These are phyloP conservation scores for Rubroshorea leprosula DNA, from an alignment of 345 rosid species.

Conservation along the genomic window DNA sequence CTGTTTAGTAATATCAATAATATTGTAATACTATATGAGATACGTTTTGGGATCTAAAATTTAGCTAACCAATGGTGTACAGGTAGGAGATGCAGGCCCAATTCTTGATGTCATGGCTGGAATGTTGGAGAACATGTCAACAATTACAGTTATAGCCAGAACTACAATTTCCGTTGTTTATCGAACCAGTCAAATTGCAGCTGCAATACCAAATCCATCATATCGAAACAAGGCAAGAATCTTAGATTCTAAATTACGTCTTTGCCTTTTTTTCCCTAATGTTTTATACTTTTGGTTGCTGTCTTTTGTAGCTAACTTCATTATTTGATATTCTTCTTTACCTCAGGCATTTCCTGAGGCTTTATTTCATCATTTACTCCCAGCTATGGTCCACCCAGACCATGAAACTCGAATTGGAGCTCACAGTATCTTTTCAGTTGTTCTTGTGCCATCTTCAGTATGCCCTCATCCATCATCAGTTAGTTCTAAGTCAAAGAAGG, in stretches of 20 bases:
- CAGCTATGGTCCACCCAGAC: constrained; percentile 95
- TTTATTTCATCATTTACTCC: constrained; percentile 89
- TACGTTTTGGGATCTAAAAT: no score
- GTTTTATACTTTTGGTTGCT: constrained; percentile 4
- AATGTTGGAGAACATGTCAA: constrained; percentile 86
- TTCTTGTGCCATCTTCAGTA: constrained; percentile 33
- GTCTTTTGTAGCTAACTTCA: constrained; percentile 4
- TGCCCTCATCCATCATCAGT: constrained; percentile 21
- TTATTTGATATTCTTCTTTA: constrained; percentile 9
- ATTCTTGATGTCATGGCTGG: constrained; percentile 84
- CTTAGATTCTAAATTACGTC: constrained; percentile 6
- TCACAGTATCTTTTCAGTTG: constrained; percentile 71
- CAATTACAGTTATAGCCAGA: constrained; percentile 64
- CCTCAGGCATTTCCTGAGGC: constrained; percentile 88
- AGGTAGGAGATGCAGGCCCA: constrained; percentile 97
- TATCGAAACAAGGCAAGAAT: constrained; percentile 74
- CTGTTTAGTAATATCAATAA: no score
- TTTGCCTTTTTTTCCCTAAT: no score
- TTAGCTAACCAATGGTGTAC: no score
- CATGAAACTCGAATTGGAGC: constrained; percentile 87
- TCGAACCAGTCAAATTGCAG: constrained; percentile 87
- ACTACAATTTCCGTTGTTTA: constrained; percentile 71
- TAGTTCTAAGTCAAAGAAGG: constrained; percentile 40
- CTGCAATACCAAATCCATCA: constrained; percentile 71
- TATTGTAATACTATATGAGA: no score